Percentiles rank a stretch among this genome's conserved stretches.
Conservation (phyloP, 2,329 filamentous ascomycete genomes). For the Fusarium caatingaense region DNA sequence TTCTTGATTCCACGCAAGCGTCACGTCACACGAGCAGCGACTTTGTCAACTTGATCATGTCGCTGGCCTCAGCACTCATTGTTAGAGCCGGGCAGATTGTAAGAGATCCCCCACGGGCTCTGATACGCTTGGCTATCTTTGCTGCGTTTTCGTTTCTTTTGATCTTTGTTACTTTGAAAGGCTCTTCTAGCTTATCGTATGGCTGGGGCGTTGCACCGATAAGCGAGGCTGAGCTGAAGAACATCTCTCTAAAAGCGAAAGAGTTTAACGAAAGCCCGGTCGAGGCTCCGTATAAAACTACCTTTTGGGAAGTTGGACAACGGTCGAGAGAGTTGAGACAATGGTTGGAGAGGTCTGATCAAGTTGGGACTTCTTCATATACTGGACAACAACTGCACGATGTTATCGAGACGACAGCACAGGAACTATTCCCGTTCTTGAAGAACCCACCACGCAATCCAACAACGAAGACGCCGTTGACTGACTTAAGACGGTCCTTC, state of each 20-base stretch:
- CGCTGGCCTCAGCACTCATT: too few relatives aligned
- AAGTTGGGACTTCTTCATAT: neutral
- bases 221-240: neutral
- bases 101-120: neutral
- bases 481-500: constrained; percentile 38
- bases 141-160: neutral
- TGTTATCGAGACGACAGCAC: constrained; percentile 15
- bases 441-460: constrained; percentile 7
- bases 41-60: too few relatives aligned
- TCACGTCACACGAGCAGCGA: too few relatives aligned
- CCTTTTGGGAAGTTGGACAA: constrained; percentile 49
- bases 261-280: constrained; percentile 42
- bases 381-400: neutral
- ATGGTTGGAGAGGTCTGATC: constrained; percentile 31
- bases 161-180: constrained; percentile 1
- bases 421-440: constrained; percentile 43
- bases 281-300: constrained; percentile 42
- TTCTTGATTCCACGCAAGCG: too few relatives aligned
- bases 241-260: constrained; percentile 9
- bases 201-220: neutral
- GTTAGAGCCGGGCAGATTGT: neutral
- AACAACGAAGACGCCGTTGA: constrained; percentile 27
- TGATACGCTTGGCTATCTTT: neutral
- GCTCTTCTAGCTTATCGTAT: neutral
- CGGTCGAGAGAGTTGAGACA: constrained; percentile 24